phyloP scores from a whole-genome alignment of 768 basidiomycete genomes.

The Naganishia onofrii region DNA sequence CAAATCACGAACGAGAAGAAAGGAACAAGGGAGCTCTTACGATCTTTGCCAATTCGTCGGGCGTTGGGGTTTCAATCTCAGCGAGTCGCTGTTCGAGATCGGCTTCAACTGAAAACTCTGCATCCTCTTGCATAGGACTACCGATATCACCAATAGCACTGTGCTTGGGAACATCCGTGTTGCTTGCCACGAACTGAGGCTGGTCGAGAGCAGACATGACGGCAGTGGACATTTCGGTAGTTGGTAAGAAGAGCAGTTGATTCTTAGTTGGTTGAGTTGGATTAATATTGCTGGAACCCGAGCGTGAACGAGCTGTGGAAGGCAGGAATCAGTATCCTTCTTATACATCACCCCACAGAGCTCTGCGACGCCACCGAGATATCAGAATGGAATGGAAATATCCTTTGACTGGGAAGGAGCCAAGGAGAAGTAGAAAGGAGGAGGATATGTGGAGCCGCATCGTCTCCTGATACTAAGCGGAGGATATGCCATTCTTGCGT shows the following conservation, averaged over 20 bases:
- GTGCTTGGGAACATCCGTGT: slow-evolving; percentile 1
- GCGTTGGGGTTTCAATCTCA: background rate
- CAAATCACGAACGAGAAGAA: background rate
- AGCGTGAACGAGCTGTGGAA: background rate
- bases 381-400: background rate
- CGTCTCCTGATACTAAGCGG: background rate
- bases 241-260: background rate
- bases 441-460: background rate
- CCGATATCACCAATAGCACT: background rate
- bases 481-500: background rate
- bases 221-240: background rate
- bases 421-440: background rate
- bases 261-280: background rate
- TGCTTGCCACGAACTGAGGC: slow-evolving; percentile 11
- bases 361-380: background rate
- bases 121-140: slow-evolving; percentile 19
- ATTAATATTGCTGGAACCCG: background rate
- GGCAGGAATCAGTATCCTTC: background rate
- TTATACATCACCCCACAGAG: background rate
- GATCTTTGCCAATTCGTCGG: slow-evolving; percentile 2
- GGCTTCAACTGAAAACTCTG: background rate
- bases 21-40: background rate
- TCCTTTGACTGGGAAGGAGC: background rate
- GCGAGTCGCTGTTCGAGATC: slow-evolving; percentile 2
- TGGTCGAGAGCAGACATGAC: background rate